A percentile compares a stretch with the other conserved stretches of the same genome.
Conservation (phyloP, 202 grass and related monocot species). For the Eragrostis tef region DNA sequence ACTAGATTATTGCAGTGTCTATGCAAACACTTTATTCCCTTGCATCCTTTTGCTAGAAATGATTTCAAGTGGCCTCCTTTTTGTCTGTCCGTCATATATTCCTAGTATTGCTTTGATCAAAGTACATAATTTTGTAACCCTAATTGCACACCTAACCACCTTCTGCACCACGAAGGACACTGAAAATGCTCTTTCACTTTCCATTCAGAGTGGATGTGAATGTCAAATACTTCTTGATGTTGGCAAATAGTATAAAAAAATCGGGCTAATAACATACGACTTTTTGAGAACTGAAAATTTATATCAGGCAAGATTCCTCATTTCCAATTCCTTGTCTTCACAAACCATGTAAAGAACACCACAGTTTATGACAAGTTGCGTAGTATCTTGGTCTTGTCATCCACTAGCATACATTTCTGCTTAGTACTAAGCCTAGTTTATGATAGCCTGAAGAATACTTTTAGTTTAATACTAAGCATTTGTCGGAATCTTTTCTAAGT, state of each 20-base stretch:
- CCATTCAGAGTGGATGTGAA: conserved; percentile 39
- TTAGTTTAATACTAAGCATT: not conserved
- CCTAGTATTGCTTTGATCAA: conserved; percentile 75
- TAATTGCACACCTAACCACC: conserved; percentile 47
- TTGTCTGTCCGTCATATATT: conserved; percentile 63
- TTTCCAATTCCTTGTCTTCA: conserved; percentile 24
- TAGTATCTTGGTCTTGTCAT: conserved; percentile 36
- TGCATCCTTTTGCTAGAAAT: conserved; percentile 52
- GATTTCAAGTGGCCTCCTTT: conserved; percentile 53
- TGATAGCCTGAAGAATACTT: conserved; percentile 5
- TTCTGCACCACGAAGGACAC: conserved; percentile 25
- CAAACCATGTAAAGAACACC: conserved; percentile 26
- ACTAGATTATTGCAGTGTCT: conserved; percentile 29
- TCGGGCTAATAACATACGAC: conserved; percentile 25
- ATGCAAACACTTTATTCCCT: conserved; percentile 51
- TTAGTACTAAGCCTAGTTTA: too few species aligned
- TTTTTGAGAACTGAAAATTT: conserved; percentile 25
- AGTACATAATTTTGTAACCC: conserved; percentile 46
- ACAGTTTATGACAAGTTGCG: conserved; percentile 27
- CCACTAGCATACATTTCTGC: not conserved
- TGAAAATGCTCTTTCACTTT: conserved; percentile 37
- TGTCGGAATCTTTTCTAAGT: conserved; percentile 1
- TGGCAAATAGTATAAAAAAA: conserved; percentile 23
- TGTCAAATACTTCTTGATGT: conserved; percentile 47
- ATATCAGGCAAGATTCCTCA: conserved; percentile 28